These are phyloP conservation scores for Populus davidiana DNA, from an alignment of 345 rosid genomes.

Conservation along the genomic window DNA sequence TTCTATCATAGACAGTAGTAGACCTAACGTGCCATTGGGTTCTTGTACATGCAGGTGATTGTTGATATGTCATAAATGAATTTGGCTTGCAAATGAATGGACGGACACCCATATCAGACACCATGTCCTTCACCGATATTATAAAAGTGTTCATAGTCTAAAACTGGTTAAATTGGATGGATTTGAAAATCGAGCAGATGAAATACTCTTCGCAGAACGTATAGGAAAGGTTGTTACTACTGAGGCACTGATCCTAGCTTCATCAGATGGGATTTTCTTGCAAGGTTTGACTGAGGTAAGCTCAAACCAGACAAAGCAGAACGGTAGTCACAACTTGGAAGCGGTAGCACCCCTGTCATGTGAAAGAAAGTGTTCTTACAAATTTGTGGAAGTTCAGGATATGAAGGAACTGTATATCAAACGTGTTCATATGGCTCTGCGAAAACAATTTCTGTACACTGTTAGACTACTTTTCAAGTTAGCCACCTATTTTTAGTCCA, in stretches of 20 bases:
- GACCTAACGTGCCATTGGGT: no score
- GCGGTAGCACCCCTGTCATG: neutral
- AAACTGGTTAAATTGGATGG: constrained; percentile 48
- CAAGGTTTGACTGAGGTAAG: constrained; percentile 1
- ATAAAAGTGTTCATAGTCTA: no score
- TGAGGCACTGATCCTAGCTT: constrained; percentile 31
- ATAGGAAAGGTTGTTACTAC: constrained; percentile 22
- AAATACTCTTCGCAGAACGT: constrained; percentile 24
- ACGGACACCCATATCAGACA: no score
- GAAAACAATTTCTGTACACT: neutral
- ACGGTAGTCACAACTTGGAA: neutral
- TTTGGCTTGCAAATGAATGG: no score
- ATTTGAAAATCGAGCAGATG: constrained; percentile 26
- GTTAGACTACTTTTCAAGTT: neutral
- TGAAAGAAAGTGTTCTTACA: neutral
- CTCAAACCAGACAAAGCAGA: neutral
- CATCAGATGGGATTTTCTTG: constrained; percentile 19
- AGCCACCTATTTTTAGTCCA: neutral
- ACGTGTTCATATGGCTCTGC: constrained; percentile 28
- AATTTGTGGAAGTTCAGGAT: constrained; percentile 11
- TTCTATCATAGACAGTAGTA: no score
- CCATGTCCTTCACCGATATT: no score
- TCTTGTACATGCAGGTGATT: no score
- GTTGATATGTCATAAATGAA: no score
- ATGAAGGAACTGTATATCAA: constrained; percentile 13